Evolutionary conservation across 345 rosid species (phyloP).

Genomic region (Toxicodendron radicans): DNA sequence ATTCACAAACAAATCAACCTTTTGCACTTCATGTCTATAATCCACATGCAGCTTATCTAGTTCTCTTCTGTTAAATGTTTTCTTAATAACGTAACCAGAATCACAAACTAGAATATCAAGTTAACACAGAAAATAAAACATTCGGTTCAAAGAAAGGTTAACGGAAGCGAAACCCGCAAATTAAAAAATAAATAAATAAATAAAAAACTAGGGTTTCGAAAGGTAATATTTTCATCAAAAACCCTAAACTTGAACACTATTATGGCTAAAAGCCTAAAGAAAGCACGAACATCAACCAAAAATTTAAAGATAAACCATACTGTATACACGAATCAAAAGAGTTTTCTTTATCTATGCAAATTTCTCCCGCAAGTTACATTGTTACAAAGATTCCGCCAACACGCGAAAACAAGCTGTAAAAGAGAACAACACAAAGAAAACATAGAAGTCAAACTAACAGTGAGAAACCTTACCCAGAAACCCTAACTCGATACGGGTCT

Average conservation of each 20-base stretch:
- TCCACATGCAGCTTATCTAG: too few species aligned
- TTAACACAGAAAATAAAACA: too few species aligned
- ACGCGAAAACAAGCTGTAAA: not conserved
- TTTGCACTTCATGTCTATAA: too few species aligned
- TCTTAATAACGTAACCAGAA: too few species aligned
- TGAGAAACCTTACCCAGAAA: conserved; percentile 12
- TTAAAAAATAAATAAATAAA: too few species aligned
- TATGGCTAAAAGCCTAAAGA: not conserved
- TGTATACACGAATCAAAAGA: not conserved
- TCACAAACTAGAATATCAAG: too few species aligned
- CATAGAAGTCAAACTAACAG: not conserved
- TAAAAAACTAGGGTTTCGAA: too few species aligned
- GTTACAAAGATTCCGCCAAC: not conserved
- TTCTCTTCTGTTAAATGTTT: too few species aligned
- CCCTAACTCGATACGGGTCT: conserved; percentile 11
- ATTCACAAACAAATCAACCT: not conserved
- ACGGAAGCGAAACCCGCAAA: too few species aligned
- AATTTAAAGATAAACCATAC: not conserved
- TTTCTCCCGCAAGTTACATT: not conserved
- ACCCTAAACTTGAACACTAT: not conserved
- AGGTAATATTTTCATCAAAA: not conserved
- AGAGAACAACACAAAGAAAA: not conserved
- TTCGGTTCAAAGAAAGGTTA: too few species aligned
- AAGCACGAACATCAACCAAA: not conserved
- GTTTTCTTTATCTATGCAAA: not conserved